A percentile compares a stretch with the other conserved stretches of the same genome.
These are phyloP conservation scores for Sclerotinia trifoliorum DNA, from an alignment of 2,329 filamentous ascomycete species.

Conservation along the genomic window DNA sequence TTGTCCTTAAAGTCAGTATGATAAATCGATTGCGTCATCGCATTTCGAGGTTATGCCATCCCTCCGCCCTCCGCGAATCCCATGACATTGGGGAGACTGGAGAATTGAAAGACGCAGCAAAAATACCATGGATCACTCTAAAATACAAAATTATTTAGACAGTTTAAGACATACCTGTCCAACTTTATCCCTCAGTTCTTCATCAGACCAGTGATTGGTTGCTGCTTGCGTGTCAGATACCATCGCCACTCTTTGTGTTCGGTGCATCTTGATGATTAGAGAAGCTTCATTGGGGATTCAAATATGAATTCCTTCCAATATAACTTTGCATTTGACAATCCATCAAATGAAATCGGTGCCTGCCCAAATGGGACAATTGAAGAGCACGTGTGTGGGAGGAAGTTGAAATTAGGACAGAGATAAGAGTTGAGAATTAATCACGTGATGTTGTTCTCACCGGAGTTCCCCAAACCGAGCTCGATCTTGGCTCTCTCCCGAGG, in stretches of 20 bases:
- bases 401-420: background rate
- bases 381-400: background rate
- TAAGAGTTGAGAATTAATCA: background rate
- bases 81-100: background rate
- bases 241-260: background rate
- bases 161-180: slow-evolving; percentile 32
- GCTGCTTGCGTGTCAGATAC: background rate
- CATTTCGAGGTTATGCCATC: background rate
- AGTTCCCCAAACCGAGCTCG: background rate
- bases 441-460: background rate
- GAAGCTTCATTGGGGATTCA: too few relatives aligned
- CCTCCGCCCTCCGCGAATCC: background rate
- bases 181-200: slow-evolving; percentile 33
- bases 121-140: background rate
- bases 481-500: background rate
- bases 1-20: background rate
- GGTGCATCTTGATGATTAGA: background rate
- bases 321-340: background rate
- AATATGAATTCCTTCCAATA: background rate
- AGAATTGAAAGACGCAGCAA: background rate
- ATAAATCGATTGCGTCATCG: background rate
- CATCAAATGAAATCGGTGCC: too few relatives aligned
- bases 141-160: background rate
- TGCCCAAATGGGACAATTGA: background rate
- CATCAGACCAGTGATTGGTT: slow-evolving; percentile 28